Base-by-base conservation (phyloP, 116 monocot species). In the Cymodocea nodosa region DNA sequence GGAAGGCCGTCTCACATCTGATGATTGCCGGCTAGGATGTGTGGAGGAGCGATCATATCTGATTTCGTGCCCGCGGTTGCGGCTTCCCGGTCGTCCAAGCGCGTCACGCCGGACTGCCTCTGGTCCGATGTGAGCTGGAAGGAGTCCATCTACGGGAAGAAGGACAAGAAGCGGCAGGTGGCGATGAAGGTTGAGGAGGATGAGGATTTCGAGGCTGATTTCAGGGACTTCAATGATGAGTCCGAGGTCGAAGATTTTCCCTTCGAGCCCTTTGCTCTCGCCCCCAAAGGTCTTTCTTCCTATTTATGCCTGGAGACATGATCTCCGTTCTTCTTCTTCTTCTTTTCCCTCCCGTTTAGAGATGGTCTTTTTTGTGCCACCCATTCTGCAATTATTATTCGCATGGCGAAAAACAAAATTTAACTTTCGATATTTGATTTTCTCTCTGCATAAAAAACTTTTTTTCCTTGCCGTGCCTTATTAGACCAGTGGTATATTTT, bases 41-140 rank as follows among this genome's bases (percentile, higher is more conserved):
- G 86, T 56, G 86, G 86, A 51, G 86, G 86, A 57, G 80, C 83
- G 66, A 78, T 86, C 25, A 83, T 86, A 52, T 80, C 80, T 59
- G 77, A 68, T 22, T 75, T 67, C 69, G 67, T 77, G 3, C 83
- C 86, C 35, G 7, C 69, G 58, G 37, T 54, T 16, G n/a, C n/a
- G 16, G 35, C 37, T 10, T 62, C 62, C 12, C 35, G 63, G 70
- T 74, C 74, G 49, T 74, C 71, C 0, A 74, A 62, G 51, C 50
- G 67, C 49, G 35, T 75, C 16, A 75, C 80, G 23, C 58, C 77
- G 19, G 82, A 77, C 58, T 65, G 60, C 59, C 72, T 80, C 0
- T 80, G 82, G 86, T 71, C 79, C 71, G 74, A 59, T 23, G 36
- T 7, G 19, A 51, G 52, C 12, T 61, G 48, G 23, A 55, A 39